Evolutionary conservation across 805 yeast genomes (phyloP).

Genomic region (Pichia paraexigua): DNA sequence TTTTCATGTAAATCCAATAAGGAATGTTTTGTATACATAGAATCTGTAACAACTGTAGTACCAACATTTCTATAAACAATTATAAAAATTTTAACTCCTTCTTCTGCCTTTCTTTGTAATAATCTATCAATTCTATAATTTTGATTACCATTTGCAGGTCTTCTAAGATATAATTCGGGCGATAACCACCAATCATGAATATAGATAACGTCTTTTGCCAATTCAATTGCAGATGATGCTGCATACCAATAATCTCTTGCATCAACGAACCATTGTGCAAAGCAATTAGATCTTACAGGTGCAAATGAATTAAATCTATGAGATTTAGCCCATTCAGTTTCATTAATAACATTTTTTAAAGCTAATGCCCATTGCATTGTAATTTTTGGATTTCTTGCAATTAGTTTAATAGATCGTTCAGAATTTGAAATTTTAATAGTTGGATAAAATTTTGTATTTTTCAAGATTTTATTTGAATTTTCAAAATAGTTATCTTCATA

Average conservation of each 20-base stretch:
- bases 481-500: constrained; percentile 21
- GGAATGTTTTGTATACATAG: constrained; percentile 90
- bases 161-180: constrained; percentile 85
- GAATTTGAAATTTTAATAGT: constrained; percentile 59
- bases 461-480: constrained; percentile 25
- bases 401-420: constrained; percentile 69
- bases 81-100: constrained; percentile 90
- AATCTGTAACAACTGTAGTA: constrained; percentile 85
- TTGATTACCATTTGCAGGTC: constrained; percentile 95
- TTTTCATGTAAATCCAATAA: constrained; percentile 77
- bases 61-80: constrained; percentile 93
- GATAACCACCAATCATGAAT: constrained; percentile 99
- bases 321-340: constrained; percentile 62
- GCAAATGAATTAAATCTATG: constrained; percentile 88
- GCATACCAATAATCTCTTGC: constrained; percentile 94
- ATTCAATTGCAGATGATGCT: constrained; percentile 79
- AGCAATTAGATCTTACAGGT: constrained; percentile 76
- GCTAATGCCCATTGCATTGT: constrained; percentile 71
- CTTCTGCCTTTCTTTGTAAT: constrained; percentile 80
- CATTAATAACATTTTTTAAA: constrained; percentile 56
- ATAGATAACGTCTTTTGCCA: constrained; percentile 89
- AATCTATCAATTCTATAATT: constrained; percentile 87
- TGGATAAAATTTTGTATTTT: constrained; percentile 40
- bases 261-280: constrained; percentile 96
- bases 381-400: constrained; percentile 58